Percentiles rank a stretch among this genome's conserved stretches.
These are phyloP conservation scores for Poronia punctata DNA, from an alignment of 495 filamentous ascomycete species.

Conservation along the genomic window DNA sequence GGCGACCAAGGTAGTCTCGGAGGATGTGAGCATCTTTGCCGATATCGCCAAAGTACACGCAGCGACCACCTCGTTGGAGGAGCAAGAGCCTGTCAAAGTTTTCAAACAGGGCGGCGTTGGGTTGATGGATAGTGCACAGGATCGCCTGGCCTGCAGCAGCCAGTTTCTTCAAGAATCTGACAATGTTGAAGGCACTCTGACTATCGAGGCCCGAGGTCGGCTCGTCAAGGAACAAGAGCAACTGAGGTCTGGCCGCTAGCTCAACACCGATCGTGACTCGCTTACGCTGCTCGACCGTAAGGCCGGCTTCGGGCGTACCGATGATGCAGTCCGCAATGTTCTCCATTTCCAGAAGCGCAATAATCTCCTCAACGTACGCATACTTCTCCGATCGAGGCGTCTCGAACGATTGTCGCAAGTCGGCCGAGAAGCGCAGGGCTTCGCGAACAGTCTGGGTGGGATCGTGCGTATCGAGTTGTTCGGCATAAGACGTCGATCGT, in stretches of 20 bases:
- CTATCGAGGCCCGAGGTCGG: constrained; percentile 84
- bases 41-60: constrained; percentile 65
- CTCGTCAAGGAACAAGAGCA: constrained; percentile 85
- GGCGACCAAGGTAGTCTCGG: constrained; percentile 40
- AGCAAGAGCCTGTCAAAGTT: constrained; percentile 67
- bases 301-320: constrained; percentile 65
- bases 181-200: constrained; percentile 81
- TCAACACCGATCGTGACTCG: constrained; percentile 88
- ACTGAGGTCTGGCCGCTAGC: constrained; percentile 75
- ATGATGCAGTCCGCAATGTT: constrained; percentile 80
- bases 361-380: constrained; percentile 75
- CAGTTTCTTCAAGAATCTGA: constrained; percentile 80
- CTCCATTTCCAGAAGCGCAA: constrained; percentile 74
- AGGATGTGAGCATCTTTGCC: constrained; percentile 43
- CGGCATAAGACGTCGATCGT: constrained; percentile 68
- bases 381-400: constrained; percentile 67
- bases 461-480: constrained; percentile 80
- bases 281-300: constrained; percentile 87
- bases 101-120: constrained; percentile 77
- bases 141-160: constrained; percentile 79
- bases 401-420: constrained; percentile 68
- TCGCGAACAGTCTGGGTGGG: constrained; percentile 73
- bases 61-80: constrained; percentile 60
- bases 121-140: constrained; percentile 90
- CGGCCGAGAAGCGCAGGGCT: constrained; percentile 76